Percentiles rank a stretch among this genome's conserved stretches.
phyloP scores from a whole-genome alignment of 371 early-diverging fungal species.

The Zychaea mexicana region DNA sequence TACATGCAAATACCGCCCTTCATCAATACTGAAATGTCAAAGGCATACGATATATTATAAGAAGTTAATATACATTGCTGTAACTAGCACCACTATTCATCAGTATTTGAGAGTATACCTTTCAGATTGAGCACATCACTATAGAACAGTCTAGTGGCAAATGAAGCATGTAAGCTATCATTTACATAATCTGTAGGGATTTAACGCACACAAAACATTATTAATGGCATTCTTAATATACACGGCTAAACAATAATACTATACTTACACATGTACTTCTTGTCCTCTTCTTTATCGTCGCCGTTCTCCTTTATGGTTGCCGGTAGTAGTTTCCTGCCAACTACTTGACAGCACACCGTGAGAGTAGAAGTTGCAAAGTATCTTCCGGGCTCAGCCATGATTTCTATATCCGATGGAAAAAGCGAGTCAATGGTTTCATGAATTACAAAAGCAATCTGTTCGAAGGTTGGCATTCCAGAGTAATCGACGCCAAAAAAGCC shows the following conservation, averaged over 20 bases:
- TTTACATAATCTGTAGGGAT: conserved; percentile 83
- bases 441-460: conserved; percentile 79
- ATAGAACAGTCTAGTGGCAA: conserved; percentile 97
- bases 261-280: conserved; percentile 78
- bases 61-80: neutral
- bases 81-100: neutral
- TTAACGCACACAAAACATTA: too few relatives aligned
- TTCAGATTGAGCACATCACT: conserved; percentile 81
- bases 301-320: too few relatives aligned
- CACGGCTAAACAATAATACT: too few relatives aligned
- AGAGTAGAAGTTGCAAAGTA: conserved; percentile 94
- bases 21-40: conserved; percentile 24
- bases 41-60: too few relatives aligned
- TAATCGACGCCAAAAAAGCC: conserved; percentile 91
- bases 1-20: conserved; percentile 14
- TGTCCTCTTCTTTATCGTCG: conserved; percentile 51
- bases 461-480: conserved; percentile 76
- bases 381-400: conserved; percentile 98
- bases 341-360: conserved; percentile 88
- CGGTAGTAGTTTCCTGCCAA: too few relatives aligned
- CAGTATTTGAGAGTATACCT: neutral
- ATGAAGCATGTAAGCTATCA: conserved; percentile 96
- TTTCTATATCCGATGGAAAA: conserved; percentile 76
- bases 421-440: conserved; percentile 74
- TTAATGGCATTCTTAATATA: neutral